Conservation (phyloP, 176 grass and related monocot genomes). For the Aegilops bicornis region DNA sequence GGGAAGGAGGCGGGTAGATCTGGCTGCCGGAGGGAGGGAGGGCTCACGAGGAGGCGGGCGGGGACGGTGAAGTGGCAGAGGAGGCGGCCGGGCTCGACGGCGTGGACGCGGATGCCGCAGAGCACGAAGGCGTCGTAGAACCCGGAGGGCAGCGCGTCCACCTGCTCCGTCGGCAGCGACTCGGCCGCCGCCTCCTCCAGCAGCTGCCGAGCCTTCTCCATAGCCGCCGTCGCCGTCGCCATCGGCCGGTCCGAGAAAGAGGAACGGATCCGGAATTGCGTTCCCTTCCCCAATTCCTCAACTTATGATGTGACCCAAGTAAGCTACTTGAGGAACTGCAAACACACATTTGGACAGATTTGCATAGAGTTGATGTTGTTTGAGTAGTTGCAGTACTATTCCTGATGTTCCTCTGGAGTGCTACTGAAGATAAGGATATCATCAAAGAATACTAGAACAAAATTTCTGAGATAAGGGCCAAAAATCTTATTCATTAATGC, state of each 20-base stretch:
- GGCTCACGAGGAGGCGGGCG: conserved; percentile 69
- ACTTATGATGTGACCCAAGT: too few species aligned
- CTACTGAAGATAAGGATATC: too few species aligned
- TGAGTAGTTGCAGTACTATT: too few species aligned
- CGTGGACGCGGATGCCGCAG: conserved; percentile 61
- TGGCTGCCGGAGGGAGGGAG: background rate
- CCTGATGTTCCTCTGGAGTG: too few species aligned
- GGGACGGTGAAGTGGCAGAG: conserved; percentile 80
- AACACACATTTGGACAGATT: too few species aligned
- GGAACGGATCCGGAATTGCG: background rate
- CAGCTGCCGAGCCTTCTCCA: conserved; percentile 54
- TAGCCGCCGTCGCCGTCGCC: background rate
- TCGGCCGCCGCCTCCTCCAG: conserved; percentile 60
- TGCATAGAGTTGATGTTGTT: too few species aligned
- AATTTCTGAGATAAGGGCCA: too few species aligned
- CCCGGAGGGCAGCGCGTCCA: conserved; percentile 43
- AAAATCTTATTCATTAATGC: too few species aligned
- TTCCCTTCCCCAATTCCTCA: background rate
- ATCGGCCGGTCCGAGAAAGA: background rate
- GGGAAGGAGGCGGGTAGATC: background rate
- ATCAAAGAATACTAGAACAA: too few species aligned
- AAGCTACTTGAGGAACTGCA: too few species aligned
- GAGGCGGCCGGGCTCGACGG: conserved; percentile 61
- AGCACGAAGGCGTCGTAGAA: conserved; percentile 98
- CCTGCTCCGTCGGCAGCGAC: conserved; percentile 39